Conservation (phyloP, 2,329 filamentous ascomycete genomes). For the Aspergillus luchuensis region DNA sequence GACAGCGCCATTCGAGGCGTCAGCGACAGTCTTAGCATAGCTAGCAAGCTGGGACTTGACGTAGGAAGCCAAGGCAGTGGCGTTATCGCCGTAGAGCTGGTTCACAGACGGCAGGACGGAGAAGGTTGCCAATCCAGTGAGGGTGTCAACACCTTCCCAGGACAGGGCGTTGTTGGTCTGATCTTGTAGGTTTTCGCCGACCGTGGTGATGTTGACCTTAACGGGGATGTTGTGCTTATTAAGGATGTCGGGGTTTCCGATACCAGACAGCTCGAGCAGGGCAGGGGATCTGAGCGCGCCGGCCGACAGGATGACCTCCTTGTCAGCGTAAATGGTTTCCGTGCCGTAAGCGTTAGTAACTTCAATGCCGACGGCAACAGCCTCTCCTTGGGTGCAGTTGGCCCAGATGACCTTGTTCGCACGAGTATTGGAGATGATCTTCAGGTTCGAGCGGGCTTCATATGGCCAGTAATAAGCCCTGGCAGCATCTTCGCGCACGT, state of each 20-base stretch:
- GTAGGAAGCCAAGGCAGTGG: constrained; percentile 19
- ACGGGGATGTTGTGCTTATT: constrained; percentile 29
- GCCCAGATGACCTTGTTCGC: constrained; percentile 47
- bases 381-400: constrained; percentile 16
- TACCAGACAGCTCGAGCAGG: constrained; percentile 61
- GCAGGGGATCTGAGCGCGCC: constrained; percentile 60
- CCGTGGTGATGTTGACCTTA: constrained; percentile 38
- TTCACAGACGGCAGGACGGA: constrained; percentile 24
- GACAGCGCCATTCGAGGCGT: constrained; percentile 27
- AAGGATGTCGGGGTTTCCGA: constrained; percentile 50
- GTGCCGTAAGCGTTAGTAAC: constrained; percentile 28
- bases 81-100: constrained; percentile 28
- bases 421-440: constrained; percentile 47
- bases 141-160: constrained; percentile 18
- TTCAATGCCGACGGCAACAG: constrained; percentile 34
- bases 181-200: constrained; percentile 55
- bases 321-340: constrained; percentile 30
- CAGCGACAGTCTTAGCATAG: constrained; percentile 27
- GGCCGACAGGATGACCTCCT: constrained; percentile 63
- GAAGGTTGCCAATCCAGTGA: constrained; percentile 26
- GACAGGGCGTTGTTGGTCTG: constrained; percentile 35
- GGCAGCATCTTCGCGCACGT: constrained; percentile 52
- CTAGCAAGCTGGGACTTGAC: constrained; percentile 25
- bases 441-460: constrained; percentile 45
- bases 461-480: constrained; percentile 52